These are phyloP conservation scores for Blastobotrys illinoisensis DNA, from an alignment of 1,139 yeast species.

Conservation along the genomic window DNA sequence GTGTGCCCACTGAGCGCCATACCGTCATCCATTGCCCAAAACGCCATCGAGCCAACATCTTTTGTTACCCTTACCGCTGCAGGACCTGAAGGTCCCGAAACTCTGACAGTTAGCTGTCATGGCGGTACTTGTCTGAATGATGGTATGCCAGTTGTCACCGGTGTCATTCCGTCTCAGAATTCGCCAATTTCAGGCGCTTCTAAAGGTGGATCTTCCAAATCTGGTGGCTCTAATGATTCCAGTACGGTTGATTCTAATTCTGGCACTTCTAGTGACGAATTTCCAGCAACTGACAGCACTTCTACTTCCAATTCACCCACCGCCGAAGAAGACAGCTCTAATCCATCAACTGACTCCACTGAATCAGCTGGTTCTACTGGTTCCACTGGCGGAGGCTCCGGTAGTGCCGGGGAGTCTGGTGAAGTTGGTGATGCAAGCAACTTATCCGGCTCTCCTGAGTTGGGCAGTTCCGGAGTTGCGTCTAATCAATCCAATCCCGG, in stretches of 20 bases:
- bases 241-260: too few species aligned
- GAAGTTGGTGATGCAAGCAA: too few species aligned
- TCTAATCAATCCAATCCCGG: too few species aligned
- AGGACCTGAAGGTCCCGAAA: not conserved
- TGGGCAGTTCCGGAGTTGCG: not conserved
- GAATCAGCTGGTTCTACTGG: not conserved
- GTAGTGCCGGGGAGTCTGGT: not conserved
- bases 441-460: not conserved
- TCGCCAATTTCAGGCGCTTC: too few species aligned
- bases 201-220: not conserved
- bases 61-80: not conserved
- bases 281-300: too few species aligned
- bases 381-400: not conserved
- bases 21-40: not conserved
- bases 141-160: not conserved
- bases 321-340: too few species aligned
- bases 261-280: too few species aligned
- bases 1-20: not conserved
- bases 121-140: not conserved
- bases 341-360: not conserved
- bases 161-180: not conserved
- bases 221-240: not conserved
- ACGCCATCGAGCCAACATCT: not conserved
- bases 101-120: not conserved
- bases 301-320: too few species aligned